phyloP scores from a whole-genome alignment of 345 rosid species.

The Salix udensis region DNA sequence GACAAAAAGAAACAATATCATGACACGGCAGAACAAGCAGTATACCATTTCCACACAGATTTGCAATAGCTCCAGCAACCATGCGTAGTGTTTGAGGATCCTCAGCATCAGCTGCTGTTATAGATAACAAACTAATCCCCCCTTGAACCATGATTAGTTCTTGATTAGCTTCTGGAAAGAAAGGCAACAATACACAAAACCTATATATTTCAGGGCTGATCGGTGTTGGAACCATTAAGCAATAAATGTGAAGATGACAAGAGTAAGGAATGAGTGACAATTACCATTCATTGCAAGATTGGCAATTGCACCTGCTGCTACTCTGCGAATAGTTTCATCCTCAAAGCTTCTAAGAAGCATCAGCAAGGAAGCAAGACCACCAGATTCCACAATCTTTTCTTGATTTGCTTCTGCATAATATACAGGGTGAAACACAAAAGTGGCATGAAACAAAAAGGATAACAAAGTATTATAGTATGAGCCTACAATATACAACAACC shows the following conservation, averaged over 20 bases:
- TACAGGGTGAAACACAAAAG: not conserved
- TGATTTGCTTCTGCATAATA: constrained; percentile 28
- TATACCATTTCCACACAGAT: constrained; percentile 34
- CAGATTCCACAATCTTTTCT: constrained; percentile 31
- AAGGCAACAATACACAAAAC: not conserved
- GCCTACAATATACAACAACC: not conserved
- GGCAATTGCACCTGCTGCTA: constrained; percentile 38
- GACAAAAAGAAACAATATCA: not conserved
- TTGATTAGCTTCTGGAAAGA: constrained; percentile 31
- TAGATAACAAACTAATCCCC: constrained; percentile 28
- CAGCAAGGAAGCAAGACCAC: constrained; percentile 35
- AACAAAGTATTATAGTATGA: not conserved
- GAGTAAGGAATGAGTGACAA: not conserved
- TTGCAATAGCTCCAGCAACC: constrained; percentile 40
- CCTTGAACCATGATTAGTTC: constrained; percentile 33
- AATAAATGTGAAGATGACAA: not conserved
- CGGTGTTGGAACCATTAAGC: not conserved
- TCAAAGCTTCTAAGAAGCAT: constrained; percentile 34
- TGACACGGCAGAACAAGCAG: not conserved
- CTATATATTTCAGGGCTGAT: not conserved
- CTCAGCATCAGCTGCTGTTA: constrained; percentile 38
- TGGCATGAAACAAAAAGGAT: not conserved
- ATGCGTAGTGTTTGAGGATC: constrained; percentile 38
- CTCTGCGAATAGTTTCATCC: constrained; percentile 37
- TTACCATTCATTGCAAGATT: constrained; percentile 39